Percentiles rank a stretch among this genome's conserved stretches.
Conservation (phyloP, 2,329 filamentous ascomycete species). For the Xylariales sp. region DNA sequence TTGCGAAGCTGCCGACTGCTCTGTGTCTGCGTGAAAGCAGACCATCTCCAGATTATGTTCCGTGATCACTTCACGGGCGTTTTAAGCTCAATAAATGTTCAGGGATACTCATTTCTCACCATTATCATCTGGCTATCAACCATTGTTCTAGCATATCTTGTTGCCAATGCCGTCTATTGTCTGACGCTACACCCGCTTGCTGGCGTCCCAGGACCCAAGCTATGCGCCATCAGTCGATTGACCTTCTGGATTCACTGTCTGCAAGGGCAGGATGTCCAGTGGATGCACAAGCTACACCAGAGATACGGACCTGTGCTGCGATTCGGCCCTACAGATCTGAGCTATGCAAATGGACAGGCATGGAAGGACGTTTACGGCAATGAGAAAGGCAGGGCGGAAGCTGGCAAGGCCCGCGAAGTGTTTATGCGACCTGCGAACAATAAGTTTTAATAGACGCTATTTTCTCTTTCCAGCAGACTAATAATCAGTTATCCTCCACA, state of each 20-base stretch:
- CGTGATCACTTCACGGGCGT: too few species aligned
- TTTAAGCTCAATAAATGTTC: too few species aligned
- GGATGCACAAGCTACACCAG: conserved; percentile 16
- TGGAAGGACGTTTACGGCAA: conserved; percentile 17
- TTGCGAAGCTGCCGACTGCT: too few species aligned
- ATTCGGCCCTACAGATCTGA: conserved; percentile 15
- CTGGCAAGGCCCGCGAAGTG: conserved; percentile 8
- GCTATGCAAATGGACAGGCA: conserved; percentile 12
- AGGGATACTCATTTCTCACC: too few species aligned
- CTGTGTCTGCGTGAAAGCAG: too few species aligned
- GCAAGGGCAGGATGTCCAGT: conserved; percentile 14
- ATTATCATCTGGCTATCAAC: too few species aligned
- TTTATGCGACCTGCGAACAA: conserved; percentile 13
- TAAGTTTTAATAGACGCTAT: conserved; percentile 1
- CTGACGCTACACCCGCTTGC: conserved; percentile 19
- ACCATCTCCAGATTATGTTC: too few species aligned
- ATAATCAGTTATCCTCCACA: neutral
- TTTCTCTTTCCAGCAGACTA: too few species aligned
- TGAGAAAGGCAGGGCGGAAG: conserved; percentile 8
- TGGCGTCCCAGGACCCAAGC: conserved; percentile 13
- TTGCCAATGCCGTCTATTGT: conserved; percentile 13
- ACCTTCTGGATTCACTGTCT: conserved; percentile 16
- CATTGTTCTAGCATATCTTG: too few species aligned
- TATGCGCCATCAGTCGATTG: conserved; percentile 16
- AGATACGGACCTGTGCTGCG: conserved; percentile 16